phyloP scores from a whole-genome alignment of 192 early-diverging fungal species.

The Nowakowskiella sp. region DNA sequence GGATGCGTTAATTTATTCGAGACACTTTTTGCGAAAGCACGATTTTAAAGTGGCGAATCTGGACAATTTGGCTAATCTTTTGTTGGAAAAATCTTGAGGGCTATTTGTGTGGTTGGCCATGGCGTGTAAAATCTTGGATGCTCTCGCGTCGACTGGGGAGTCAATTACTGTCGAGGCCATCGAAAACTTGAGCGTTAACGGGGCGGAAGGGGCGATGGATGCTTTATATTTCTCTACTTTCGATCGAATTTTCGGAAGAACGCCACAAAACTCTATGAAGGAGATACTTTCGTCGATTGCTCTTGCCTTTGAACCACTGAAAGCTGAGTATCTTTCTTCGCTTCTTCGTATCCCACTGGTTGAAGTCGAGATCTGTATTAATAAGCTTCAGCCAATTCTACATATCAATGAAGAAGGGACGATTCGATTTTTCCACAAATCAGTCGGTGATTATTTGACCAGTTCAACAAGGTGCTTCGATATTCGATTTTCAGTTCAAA shows the following conservation, averaged over 20 bases:
- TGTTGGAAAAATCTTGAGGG: not conserved
- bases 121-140: not conserved
- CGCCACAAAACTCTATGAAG: not conserved
- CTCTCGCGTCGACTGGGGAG: not conserved
- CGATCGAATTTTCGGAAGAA: not conserved
- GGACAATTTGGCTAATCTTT: not conserved
- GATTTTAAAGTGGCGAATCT: not conserved
- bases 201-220: not conserved
- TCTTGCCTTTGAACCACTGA: not conserved
- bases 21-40: not conserved
- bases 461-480: not conserved
- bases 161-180: not conserved
- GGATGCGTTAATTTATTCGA: not conserved
- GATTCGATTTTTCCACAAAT: slow-evolving; percentile 1
- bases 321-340: not conserved
- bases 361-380: not conserved
- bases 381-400: not conserved
- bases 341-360: not conserved
- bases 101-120: not conserved
- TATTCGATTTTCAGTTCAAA: not conserved
- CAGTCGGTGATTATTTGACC: not conserved
- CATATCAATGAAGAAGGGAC: not conserved
- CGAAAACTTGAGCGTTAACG: not conserved
- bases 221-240: not conserved
- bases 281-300: not conserved